These are phyloP conservation scores for Lasiosphaeris hirsuta DNA, from an alignment of 495 filamentous ascomycete genomes.

Conservation along the genomic window DNA sequence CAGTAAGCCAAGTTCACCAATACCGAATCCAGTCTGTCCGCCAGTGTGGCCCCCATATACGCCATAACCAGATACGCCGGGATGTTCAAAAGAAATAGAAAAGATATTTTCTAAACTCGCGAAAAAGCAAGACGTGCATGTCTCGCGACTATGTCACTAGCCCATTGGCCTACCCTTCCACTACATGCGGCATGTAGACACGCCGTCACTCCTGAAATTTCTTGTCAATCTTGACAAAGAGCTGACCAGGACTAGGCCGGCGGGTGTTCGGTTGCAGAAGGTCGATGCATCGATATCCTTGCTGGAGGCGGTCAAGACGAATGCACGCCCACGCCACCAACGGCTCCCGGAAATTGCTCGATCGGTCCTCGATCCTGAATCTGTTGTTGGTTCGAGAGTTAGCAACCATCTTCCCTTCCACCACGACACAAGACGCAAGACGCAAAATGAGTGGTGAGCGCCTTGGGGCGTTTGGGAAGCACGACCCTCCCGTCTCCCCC, in stretches of 20 bases:
- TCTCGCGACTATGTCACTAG: background rate
- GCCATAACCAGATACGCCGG: too few species aligned
- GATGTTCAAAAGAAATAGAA: too few species aligned
- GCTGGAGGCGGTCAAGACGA: constrained; percentile 73
- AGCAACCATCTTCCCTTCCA: too few species aligned
- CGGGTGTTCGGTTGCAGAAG: constrained; percentile 54
- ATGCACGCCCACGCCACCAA: constrained; percentile 85
- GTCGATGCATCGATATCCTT: constrained; percentile 72
- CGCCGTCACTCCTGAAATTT: constrained; percentile 22
- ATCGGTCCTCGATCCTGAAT: constrained; percentile 77
- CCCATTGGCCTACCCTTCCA: background rate
- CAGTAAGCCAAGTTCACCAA: too few species aligned
- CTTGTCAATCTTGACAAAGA: constrained; percentile 64
- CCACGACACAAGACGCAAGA: too few species aligned
- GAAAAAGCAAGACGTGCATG: too few species aligned
- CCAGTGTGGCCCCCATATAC: too few species aligned
- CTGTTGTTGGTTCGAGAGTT: constrained; percentile 34
- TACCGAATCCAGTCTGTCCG: too few species aligned
- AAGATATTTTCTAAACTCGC: too few species aligned
- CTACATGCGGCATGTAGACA: background rate
- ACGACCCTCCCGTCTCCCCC: too few species aligned
- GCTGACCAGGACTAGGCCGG: constrained; percentile 50
- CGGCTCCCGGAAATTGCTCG: constrained; percentile 47
- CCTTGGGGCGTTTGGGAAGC: too few species aligned
- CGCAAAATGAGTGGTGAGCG: too few species aligned